Evolutionary conservation across 768 basidiomycete genomes (phyloP), one percentile per base, ranked within the genome.

Genomic region (Naganishia randhawae): DNA sequence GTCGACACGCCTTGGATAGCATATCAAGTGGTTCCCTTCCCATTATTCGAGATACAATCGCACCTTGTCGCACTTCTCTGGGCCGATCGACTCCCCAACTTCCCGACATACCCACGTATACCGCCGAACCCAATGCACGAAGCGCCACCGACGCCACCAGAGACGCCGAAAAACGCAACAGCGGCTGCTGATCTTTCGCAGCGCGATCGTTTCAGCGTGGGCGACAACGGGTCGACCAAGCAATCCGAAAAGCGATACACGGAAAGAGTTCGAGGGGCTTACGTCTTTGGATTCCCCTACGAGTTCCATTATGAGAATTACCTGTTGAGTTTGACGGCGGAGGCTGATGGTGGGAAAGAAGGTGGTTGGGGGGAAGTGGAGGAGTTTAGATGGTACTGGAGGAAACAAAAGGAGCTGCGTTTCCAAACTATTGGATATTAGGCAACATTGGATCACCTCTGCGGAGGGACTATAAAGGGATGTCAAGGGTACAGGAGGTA

Each of bases 31-130:
- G 84, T 84, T 0, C 92, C 92, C 2, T 84, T 94, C 68, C 91
- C 90, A 0, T 74, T 92, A 0, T 82, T 88, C 54, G 91, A 96
- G 78, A 85, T 85, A 0, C 93, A 95, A 79, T 87, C 88, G 0
- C 85, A 84, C 25, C 69, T 79, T 16, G 71, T 70, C 19, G 68
- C 77, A n/a, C 65, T 77, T 17, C 67, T 76, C 33, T 79, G 78
- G 78, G 73, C 77, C 25, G 73, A 71, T 25, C 66, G 72, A 3
- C 71, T 79, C 5, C 72, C 75, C 1, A 68, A 63, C 13, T 75
- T 79, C 65, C 76, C 78, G 3, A 52, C 35, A 0, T 50, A 72
- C 29, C 73, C 72, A 3, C 32, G 31, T 11, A 65, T 70, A 8
- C 78, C 78, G 7, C 65, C 52, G 33, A 37, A 32, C 9, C 50